Evolutionary conservation across 176 grass and related monocot species (phyloP).

Genomic region (Otatea glauca): DNA sequence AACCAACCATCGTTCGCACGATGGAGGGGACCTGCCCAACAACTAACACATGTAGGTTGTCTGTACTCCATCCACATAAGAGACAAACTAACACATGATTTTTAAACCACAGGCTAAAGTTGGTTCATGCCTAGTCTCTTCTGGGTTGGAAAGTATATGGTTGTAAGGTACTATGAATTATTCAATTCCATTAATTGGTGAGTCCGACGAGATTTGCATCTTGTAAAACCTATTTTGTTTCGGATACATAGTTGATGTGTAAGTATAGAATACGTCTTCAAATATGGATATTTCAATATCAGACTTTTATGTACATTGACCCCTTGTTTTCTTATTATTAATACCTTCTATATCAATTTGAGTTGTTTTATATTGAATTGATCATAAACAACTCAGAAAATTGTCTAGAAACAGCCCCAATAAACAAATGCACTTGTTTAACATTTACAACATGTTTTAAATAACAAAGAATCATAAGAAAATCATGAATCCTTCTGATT

Average conservation of each 20-base stretch:
- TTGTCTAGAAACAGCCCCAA: conserved; percentile 7
- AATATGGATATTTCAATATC: neutral
- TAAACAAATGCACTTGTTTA: conserved; percentile 5
- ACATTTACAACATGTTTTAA: conserved; percentile 14
- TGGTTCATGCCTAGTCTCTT: conserved; percentile 14
- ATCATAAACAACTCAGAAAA: neutral
- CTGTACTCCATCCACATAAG: conserved; percentile 27
- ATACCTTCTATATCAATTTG: neutral
- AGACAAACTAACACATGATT: conserved; percentile 34
- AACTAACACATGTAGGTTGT: conserved; percentile 49
- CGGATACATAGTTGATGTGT: neutral
- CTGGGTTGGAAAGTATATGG: neutral
- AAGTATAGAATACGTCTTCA: neutral
- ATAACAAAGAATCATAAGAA: conserved; percentile 16
- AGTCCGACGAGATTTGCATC: neutral
- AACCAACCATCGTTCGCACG: neutral
- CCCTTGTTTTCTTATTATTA: neutral
- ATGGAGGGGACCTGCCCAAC: conserved; percentile 18
- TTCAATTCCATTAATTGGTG: neutral
- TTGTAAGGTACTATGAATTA: neutral
- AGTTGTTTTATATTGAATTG: neutral
- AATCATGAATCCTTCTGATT: conserved; percentile 23
- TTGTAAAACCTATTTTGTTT: neutral
- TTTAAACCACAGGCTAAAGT: conserved; percentile 1
- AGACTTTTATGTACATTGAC: neutral